phyloP scores from a whole-genome alignment of 352 stramenopile species.

The Phytophthora syringae region DNA sequence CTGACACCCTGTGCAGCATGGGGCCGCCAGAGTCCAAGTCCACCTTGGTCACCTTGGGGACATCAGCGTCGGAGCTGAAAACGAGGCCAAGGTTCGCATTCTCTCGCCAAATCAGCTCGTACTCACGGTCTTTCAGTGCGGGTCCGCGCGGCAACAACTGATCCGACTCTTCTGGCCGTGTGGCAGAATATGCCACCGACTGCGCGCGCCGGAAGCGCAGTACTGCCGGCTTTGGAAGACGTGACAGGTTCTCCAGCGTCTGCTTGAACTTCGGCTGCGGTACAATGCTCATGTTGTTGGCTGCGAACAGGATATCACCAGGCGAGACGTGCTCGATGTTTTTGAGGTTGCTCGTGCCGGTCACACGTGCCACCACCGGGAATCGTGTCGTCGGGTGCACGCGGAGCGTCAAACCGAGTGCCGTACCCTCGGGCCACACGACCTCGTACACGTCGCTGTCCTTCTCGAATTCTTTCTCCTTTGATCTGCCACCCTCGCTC shows the following conservation, averaged over 20 bases:
- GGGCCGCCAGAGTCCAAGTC: slow-evolving; percentile 77
- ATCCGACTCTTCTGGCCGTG: slow-evolving; percentile 52
- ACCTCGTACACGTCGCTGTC: slow-evolving; percentile 75
- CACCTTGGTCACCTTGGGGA: slow-evolving; percentile 85
- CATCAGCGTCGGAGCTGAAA: slow-evolving; percentile 81
- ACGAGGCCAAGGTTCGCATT: slow-evolving; percentile 85
- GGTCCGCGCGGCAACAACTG: slow-evolving; percentile 58
- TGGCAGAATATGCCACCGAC: slow-evolving; percentile 37
- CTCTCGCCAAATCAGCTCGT: slow-evolving; percentile 86
- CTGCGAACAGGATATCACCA: slow-evolving; percentile 72
- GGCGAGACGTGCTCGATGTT: slow-evolving; percentile 80
- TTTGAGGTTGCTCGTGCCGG: slow-evolving; percentile 75
- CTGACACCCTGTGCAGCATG: slow-evolving; percentile 72
- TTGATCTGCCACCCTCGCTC: slow-evolving; percentile 23
- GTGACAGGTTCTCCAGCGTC: slow-evolving; percentile 74
- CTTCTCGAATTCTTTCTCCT: slow-evolving; percentile 42
- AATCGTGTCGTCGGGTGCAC: slow-evolving; percentile 76
- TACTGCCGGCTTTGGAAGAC: slow-evolving; percentile 72
- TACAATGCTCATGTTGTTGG: slow-evolving; percentile 77
- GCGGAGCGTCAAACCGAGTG: slow-evolving; percentile 67
- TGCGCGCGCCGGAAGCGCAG: slow-evolving; percentile 67
- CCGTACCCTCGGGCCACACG: slow-evolving; percentile 71
- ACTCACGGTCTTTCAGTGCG: slow-evolving; percentile 72
- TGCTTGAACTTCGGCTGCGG: slow-evolving; percentile 84
- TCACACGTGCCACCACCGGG: slow-evolving; percentile 75